A percentile compares a stretch with the other conserved stretches of the same genome.
Conservation (phyloP, 495 filamentous ascomycete genomes). For the Platismatia glauca region DNA sequence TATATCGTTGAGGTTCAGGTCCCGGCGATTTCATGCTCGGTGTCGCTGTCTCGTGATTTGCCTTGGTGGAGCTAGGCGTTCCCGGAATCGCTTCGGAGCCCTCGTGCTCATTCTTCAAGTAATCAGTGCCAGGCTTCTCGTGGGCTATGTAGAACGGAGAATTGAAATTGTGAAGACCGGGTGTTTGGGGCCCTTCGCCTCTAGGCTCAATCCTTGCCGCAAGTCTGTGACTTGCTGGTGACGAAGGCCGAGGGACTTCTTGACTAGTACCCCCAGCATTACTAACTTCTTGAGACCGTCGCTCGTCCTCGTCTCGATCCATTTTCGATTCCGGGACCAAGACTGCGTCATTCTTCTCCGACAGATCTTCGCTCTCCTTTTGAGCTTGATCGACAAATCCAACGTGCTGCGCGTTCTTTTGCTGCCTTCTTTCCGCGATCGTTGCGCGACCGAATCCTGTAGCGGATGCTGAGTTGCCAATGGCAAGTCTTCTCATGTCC, state of each 20-base stretch:
- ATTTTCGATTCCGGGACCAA: neutral
- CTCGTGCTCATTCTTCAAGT: constrained; percentile 18
- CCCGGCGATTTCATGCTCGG: constrained; percentile 11
- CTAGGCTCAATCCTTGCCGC: constrained; percentile 20
- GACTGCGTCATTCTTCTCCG: neutral
- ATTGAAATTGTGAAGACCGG: constrained; percentile 28
- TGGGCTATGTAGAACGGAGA: constrained; percentile 26
- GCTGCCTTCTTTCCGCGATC: constrained; percentile 20
- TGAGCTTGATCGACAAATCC: constrained; percentile 41
- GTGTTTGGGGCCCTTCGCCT: constrained; percentile 22
- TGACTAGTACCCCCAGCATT: neutral
- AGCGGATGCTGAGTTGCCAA: constrained; percentile 15
- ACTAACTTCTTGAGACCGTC: neutral
- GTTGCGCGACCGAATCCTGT: constrained; percentile 8
- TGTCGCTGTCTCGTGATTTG: neutral
- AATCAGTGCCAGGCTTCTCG: constrained; percentile 24
- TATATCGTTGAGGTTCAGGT: constrained; percentile 41
- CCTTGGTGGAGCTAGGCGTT: constrained; percentile 10
- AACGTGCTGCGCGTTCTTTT: constrained; percentile 36
- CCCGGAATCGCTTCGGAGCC: neutral
- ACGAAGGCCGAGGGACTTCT: constrained; percentile 8
- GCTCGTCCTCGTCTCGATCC: neutral
- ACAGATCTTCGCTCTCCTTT: neutral
- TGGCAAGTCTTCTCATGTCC: constrained; percentile 19
- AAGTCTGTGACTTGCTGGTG: constrained; percentile 11